Conservation (phyloP, 2,329 filamentous ascomycete genomes). For the Fusarium napiforme region DNA sequence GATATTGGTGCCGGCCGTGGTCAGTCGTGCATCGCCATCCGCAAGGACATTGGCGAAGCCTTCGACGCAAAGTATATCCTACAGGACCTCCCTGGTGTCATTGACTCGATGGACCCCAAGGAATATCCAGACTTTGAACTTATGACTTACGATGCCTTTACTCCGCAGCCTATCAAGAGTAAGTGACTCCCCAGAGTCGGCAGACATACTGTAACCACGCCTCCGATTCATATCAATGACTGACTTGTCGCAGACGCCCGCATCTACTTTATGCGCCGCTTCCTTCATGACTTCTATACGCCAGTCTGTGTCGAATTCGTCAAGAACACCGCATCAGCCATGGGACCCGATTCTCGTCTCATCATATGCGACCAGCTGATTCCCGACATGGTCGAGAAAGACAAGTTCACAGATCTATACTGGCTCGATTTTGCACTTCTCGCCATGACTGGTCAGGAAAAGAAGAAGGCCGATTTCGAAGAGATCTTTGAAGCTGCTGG, state of each 20-base stretch:
- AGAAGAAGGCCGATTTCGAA: constrained; percentile 46
- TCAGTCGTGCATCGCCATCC: constrained; percentile 47
- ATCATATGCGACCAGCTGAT: constrained; percentile 51
- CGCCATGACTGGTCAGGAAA: constrained; percentile 49
- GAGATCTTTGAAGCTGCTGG: constrained; percentile 47
- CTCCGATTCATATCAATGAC: neutral
- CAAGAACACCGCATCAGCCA: constrained; percentile 45
- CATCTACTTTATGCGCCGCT: constrained; percentile 49
- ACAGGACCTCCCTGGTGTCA: constrained; percentile 50
- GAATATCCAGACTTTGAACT: constrained; percentile 43
- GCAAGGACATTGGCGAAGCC: constrained; percentile 35
- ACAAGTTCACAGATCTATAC: constrained; percentile 43
- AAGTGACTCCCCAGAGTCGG: neutral
- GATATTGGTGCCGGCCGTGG: constrained; percentile 49
- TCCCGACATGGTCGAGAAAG: constrained; percentile 45
- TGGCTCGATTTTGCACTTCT: constrained; percentile 49
- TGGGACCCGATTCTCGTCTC: constrained; percentile 48
- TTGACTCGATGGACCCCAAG: constrained; percentile 31
- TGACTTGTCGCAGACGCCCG: constrained; percentile 43
- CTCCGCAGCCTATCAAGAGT: constrained; percentile 39
- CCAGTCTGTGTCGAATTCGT: constrained; percentile 47
- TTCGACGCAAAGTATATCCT: constrained; percentile 46
- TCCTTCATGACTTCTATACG: constrained; percentile 49
- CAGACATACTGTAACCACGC: too few species aligned
- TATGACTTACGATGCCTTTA: constrained; percentile 40